Evolutionary conservation across 306 rosid genomes (phyloP).

Genomic region (Quillaja saponaria): DNA sequence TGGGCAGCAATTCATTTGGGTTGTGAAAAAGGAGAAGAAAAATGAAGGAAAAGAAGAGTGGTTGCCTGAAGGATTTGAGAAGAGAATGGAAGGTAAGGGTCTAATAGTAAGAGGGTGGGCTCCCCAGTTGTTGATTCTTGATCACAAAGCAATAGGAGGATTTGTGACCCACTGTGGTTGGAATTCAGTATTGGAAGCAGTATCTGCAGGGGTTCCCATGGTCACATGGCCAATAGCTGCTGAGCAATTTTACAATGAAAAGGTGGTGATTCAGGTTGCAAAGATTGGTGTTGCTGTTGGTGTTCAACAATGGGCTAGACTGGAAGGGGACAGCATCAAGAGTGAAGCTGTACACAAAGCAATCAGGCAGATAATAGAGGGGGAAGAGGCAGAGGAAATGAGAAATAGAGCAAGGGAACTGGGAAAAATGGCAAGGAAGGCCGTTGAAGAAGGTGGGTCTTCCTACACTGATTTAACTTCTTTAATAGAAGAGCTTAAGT

Average conservation of each 20-base stretch:
- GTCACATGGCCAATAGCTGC: constrained; percentile 34
- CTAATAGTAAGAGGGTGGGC: constrained; percentile 42
- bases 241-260: constrained; percentile 44
- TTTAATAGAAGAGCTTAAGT: constrained; percentile 26
- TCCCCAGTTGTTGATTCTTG: constrained; percentile 37
- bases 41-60: constrained; percentile 23
- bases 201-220: constrained; percentile 29
- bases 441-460: constrained; percentile 34
- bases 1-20: constrained; percentile 43
- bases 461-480: constrained; percentile 16
- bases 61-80: constrained; percentile 39
- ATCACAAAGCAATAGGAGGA: constrained; percentile 34
- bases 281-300: constrained; percentile 38
- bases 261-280: constrained; percentile 27
- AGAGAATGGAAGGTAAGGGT: constrained; percentile 37
- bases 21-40: constrained; percentile 26
- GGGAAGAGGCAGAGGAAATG: constrained; percentile 37
- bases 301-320: constrained; percentile 20
- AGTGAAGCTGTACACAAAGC: constrained; percentile 37
- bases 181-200: constrained; percentile 32
- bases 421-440: constrained; percentile 24
- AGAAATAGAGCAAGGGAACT: constrained; percentile 36
- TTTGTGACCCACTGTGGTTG: constrained; percentile 49
- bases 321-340: constrained; percentile 25
- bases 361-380: constrained; percentile 26